Evolutionary conservation across 1,284 basidiomycete species (phyloP), one percentile per base, ranked within the genome.

Genomic region (Fomitopsis pinicola): DNA sequence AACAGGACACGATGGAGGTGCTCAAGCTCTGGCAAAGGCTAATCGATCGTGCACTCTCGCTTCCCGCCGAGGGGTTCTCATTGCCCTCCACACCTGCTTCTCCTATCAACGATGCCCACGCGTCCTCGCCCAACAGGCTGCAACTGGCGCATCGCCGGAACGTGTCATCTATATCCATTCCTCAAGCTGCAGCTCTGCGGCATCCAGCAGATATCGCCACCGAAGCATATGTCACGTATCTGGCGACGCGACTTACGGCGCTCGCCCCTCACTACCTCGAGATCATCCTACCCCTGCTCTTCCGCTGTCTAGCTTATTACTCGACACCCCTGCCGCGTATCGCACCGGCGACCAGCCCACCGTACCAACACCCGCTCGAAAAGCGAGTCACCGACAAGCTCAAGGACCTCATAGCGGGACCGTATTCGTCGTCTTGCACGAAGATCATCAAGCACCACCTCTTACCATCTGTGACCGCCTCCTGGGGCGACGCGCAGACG

Each of bases 271-370:
- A 73, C 17, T 79, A 81, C 65, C 79, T 92, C 48, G 71, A 76
- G 8, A 67, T 74, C 48, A 83, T 91, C 57, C 75, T 92, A n/a
- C 85, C 87, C 0, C 75, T 87, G 30, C 80, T 92, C n/a, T 89
- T 90, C 67, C 85, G 87, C 26, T 81, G 82, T 22, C 78, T 89
- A 17, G 83, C 86, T 0, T 84, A 82, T 66, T 86, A 82, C 68
- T 76, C 83, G 9, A 80, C 84, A 5, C 83, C 87, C 0, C 79
- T 92, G 30, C 86, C 89, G 40, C 82, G 86, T 8, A 73, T 92
- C 7, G 83, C 87, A 10, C 75, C 89, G 30, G 69, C 67, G 70
- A 74, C 61, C 68, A 76, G 53, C 71, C 71, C 48, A 76, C 76
- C 62, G 71, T 73, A 66, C 69, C 77, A 68, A 50, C 67, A 70